Base-by-base conservation (phyloP, 192 early-diverging fungal species). In the Irineochytrium annulatum region DNA sequence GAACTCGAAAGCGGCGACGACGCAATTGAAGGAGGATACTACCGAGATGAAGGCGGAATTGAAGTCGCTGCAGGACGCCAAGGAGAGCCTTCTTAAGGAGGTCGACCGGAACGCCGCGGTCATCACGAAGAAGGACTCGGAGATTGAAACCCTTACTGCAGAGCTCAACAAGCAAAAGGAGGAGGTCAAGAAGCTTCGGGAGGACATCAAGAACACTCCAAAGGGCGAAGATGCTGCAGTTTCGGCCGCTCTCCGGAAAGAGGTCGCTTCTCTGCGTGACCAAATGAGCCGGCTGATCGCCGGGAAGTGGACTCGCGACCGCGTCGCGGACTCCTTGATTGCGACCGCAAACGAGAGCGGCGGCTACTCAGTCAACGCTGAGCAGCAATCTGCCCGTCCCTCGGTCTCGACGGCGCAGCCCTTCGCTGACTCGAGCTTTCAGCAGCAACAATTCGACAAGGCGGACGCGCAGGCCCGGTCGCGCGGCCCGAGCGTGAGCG, bases 251-350 rank as follows among this genome's bases (percentile, higher is more conserved):
- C 74, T 93, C 20, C 77, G 78, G 65, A 86, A 83, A 49, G 87
- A 93, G 63, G 86, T 89, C 34, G 73, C 82, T 16, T 73, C 79
- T 19, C 69, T 91, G 28, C 76, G 81, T 57, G 83, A 87, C 33
- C 89, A 92, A 65, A 72, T 92, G 34, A 71, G 84, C 46, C 77
- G 85, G 39, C 61, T 86, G n/a, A 72, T 87, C 29, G 83, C 85
- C 46, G 83, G 77, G 43, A 80, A 84, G 52, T 82, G 77, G 60
- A 70, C 73, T 0, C 74, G 79, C 27, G 82, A 83, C 55, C 64
- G 68, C 34, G 70, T 70, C 49, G 72, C 76, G 6, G 79, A 77
- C 33, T 51, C 64, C 24, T 64, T 73, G 53, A 53, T 46, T 43
- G 37, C 34, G n/a, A 58, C 17, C 57, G 30, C 51, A 37, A 8